Conservation (phyloP, 2,329 filamentous ascomycete species). For the Pseudofabraea citricarpa region DNA sequence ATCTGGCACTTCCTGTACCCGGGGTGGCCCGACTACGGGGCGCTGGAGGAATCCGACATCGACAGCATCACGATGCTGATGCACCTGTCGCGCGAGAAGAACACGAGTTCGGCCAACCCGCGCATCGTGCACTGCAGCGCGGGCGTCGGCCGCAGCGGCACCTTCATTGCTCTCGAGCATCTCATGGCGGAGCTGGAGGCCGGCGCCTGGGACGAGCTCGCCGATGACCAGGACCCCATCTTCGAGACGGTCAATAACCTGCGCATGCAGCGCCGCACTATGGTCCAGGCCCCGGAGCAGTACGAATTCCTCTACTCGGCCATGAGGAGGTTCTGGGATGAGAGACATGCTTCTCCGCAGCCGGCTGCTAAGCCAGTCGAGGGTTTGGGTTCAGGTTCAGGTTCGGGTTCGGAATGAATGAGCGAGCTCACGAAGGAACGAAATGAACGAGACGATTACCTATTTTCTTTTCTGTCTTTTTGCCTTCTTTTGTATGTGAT, state of each 20-base stretch:
- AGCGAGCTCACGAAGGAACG: too few species aligned
- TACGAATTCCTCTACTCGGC: conserved; percentile 88
- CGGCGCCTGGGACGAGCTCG: conserved; percentile 45
- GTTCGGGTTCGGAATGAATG: too few species aligned
- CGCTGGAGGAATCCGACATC: conserved; percentile 66
- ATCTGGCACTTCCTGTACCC: conserved; percentile 84
- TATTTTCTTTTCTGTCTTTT: too few species aligned
- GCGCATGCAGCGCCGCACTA: conserved; percentile 83
- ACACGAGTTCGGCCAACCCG: conserved; percentile 55
- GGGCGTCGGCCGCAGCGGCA: conserved; percentile 89
- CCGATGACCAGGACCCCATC: conserved; percentile 55
- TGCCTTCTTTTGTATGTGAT: too few species aligned
- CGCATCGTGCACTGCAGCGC: conserved; percentile 86
- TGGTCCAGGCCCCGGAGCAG: conserved; percentile 89
- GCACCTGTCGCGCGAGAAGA: conserved; percentile 58
- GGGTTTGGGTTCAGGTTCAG: too few species aligned
- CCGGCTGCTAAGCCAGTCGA: not conserved
- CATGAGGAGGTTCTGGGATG: conserved; percentile 67
- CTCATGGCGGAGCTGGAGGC: conserved; percentile 76
- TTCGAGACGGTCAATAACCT: conserved; percentile 75
- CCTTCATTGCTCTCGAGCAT: conserved; percentile 94
- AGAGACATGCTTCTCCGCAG: conserved; percentile 43
- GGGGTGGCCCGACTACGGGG: conserved; percentile 86
- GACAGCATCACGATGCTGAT: conserved; percentile 66
- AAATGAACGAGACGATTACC: too few species aligned